Percentiles rank a stretch among this genome's conserved stretches.
Evolutionary conservation across 2,329 filamentous ascomycete genomes (phyloP).

Genomic region (Cryphonectria carpinicola): DNA sequence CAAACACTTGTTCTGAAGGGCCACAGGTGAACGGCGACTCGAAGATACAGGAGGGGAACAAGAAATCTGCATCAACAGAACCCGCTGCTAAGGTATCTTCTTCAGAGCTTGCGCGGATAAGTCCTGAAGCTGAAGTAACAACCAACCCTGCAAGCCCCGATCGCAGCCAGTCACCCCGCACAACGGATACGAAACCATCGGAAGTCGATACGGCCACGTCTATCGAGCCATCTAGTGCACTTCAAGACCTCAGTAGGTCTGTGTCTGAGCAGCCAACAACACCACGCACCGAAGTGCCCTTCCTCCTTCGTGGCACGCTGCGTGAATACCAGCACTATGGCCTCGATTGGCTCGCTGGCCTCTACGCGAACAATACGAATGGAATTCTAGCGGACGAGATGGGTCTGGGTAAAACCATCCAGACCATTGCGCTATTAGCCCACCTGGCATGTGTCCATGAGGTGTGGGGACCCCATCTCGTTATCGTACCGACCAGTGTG

Average conservation of each 20-base stretch:
- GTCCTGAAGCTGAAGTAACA: conserved; percentile 50
- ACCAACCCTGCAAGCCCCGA: conserved; percentile 50
- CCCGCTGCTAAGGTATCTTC: conserved; percentile 34
- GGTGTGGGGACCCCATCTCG: conserved; percentile 93
- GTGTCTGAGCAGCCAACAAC: conserved; percentile 39
- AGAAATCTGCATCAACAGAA: conserved; percentile 31
- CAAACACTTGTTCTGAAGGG: conserved; percentile 24
- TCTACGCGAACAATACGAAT: conserved; percentile 92
- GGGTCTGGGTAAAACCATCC: conserved; percentile 97
- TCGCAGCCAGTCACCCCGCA: conserved; percentile 52
- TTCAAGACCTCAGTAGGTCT: conserved; percentile 39
- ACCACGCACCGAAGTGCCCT: conserved; percentile 74
- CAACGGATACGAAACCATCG: conserved; percentile 55
- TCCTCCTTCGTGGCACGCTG: conserved; percentile 82
- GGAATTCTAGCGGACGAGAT: conserved; percentile 98
- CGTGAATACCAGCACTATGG: conserved; percentile 97
- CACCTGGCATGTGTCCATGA: conserved; percentile 89
- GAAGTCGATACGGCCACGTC: conserved; percentile 51
- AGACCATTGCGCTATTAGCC: conserved; percentile 91
- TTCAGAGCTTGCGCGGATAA: conserved; percentile 39
- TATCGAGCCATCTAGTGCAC: conserved; percentile 40
- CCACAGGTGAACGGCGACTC: conserved; percentile 13
- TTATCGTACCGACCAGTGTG: conserved; percentile 96
- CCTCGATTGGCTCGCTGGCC: conserved; percentile 92
- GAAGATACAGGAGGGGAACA: neutral